Conservation (phyloP, 148 eudicot genomes). For the Vaccinium vitisidaea region DNA sequence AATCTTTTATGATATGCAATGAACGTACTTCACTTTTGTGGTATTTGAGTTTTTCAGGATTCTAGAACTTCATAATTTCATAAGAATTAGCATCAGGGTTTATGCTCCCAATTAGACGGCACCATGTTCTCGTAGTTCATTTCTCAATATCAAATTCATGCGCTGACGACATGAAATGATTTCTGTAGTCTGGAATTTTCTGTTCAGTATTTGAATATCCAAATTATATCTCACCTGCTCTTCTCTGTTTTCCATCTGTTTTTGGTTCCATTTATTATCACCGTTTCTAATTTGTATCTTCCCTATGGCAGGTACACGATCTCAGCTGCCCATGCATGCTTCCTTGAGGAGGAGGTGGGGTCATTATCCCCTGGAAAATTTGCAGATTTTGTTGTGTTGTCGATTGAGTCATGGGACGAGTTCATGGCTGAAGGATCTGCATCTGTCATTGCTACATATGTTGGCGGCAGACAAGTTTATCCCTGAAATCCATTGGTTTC, state of each 20-base stretch:
- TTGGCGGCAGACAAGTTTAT: conserved; percentile 67
- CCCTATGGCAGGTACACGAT: conserved; percentile 73
- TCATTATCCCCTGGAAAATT: conserved; percentile 81
- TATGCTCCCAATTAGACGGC: neutral
- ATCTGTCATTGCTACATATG: conserved; percentile 72
- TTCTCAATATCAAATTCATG: neutral
- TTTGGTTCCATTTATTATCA: neutral
- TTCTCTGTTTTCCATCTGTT: neutral
- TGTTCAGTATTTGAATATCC: neutral
- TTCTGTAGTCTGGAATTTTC: neutral
- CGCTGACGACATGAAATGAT: neutral
- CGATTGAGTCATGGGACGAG: conserved; percentile 65
- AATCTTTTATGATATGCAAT: neutral
- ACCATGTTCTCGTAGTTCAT: neutral
- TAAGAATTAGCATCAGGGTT: neutral
- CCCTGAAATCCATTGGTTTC: conserved; percentile 15
- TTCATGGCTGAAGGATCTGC: conserved; percentile 52
- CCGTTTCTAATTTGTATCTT: neutral
- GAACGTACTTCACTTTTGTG: neutral
- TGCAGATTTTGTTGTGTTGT: conserved; percentile 86
- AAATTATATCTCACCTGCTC: neutral
- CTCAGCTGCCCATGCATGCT: conserved; percentile 80
- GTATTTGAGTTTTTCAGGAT: neutral
- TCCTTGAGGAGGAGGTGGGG: conserved; percentile 75
- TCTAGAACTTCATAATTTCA: neutral